Evolutionary conservation across 192 early-diverging fungal genomes (phyloP).

Genomic region (Diversispora eburnea): DNA sequence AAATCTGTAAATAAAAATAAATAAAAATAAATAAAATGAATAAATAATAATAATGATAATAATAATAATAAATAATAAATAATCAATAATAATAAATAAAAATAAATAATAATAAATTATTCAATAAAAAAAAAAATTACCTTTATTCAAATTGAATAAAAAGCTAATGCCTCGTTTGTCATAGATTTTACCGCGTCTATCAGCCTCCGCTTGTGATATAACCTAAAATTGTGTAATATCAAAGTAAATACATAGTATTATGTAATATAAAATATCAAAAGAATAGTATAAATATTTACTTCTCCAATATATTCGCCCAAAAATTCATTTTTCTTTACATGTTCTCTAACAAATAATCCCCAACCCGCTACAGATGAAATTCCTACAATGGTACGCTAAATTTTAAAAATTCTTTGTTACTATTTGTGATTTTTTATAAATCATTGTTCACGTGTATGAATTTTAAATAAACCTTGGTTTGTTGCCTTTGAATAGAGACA

Average conservation of each 20-base stretch:
- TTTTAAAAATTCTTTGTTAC: background rate
- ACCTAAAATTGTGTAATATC: slow-evolving; percentile 1
- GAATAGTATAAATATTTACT: slow-evolving; percentile 1
- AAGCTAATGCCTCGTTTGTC: slow-evolving; percentile 24
- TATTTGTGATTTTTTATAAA: background rate
- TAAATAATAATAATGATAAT: background rate
- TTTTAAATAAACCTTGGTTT: slow-evolving; percentile 8
- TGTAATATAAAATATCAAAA: background rate
- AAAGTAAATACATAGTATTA: background rate
- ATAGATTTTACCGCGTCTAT: slow-evolving; percentile 26
- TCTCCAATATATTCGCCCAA: slow-evolving; percentile 28
- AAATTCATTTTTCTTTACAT: slow-evolving; percentile 27
- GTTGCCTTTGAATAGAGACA: slow-evolving; percentile 7
- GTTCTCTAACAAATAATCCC: slow-evolving; percentile 26
- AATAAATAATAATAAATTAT: background rate
- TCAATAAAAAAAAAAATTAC: slow-evolving; percentile 5
- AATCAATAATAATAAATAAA: background rate
- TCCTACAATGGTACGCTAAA: slow-evolving; percentile 24
- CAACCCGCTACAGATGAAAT: slow-evolving; percentile 25
- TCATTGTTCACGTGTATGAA: no score
- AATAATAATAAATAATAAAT: background rate
- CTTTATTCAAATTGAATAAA: slow-evolving; percentile 29
- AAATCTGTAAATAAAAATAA: slow-evolving; percentile 4
- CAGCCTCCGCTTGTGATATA: slow-evolving; percentile 21
- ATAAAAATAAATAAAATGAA: background rate